Percentiles rank a stretch among this genome's conserved stretches.
These are phyloP conservation scores for Pachyrhizus erosus DNA, from an alignment of 306 rosid genomes.

Conservation along the genomic window DNA sequence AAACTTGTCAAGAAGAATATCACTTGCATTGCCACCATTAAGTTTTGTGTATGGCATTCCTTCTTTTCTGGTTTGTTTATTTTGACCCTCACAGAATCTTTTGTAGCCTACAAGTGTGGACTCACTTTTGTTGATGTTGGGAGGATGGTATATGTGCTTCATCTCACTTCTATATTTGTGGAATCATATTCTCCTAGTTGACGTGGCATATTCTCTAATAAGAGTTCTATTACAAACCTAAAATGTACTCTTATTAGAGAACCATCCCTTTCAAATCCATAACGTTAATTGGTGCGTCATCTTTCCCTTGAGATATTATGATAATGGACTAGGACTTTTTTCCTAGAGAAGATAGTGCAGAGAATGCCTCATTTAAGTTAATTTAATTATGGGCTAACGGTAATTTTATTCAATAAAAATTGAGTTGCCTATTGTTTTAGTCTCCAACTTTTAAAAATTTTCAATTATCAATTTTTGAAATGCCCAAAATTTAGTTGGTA, in stretches of 20 bases:
- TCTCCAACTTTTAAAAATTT: no score
- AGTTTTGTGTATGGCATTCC: not conserved
- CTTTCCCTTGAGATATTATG: not conserved
- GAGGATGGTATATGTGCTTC: not conserved
- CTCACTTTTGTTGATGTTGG: slow-evolving; percentile 13
- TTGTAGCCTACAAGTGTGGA: not conserved
- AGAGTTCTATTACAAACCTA: not conserved
- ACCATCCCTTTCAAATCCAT: slow-evolving; percentile 1
- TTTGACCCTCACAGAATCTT: not conserved
- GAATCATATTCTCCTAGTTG: slow-evolving; percentile 34
- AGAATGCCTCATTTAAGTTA: not conserved
- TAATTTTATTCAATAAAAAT: no score
- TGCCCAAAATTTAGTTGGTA: no score
- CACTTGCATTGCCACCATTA: not conserved
- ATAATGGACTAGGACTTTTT: not conserved
- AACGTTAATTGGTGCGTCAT: not conserved
- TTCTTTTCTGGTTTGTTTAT: not conserved
- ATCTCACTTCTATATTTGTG: not conserved
- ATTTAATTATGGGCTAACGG: no score
- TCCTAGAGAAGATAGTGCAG: not conserved
- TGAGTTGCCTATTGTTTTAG: no score
- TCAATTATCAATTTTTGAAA: no score
- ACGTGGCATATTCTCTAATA: not conserved
- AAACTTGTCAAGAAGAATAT: not conserved
- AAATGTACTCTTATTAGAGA: not conserved